Conservation (phyloP, 1,284 basidiomycete genomes). For the Marasmius tenuissimus region DNA sequence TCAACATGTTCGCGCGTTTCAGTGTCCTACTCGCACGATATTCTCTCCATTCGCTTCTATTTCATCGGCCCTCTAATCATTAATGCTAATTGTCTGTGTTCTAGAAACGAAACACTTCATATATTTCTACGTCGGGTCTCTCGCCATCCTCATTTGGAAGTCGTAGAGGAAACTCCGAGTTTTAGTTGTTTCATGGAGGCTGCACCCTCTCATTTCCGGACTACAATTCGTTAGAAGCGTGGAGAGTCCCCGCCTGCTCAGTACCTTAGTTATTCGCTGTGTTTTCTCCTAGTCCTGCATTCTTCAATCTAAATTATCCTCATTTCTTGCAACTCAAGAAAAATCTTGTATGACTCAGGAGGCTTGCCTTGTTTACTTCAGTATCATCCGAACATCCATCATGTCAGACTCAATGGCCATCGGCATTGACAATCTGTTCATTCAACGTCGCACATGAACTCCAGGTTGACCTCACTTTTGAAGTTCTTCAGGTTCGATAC, state of each 20-base stretch:
- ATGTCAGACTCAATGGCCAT: background rate
- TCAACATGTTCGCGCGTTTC: slow-evolving; percentile 5
- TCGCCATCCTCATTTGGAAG: slow-evolving; percentile 94
- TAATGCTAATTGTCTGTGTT: background rate
- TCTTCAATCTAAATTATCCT: background rate
- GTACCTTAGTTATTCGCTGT: background rate
- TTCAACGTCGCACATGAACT: background rate
- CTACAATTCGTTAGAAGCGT: background rate
- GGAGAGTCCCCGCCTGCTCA: background rate
- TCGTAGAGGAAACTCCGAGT: slow-evolving; percentile 49
- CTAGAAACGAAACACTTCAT: slow-evolving; percentile 96
- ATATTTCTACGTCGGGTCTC: slow-evolving; percentile 91
- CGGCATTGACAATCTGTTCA: background rate
- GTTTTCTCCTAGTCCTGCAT: background rate
- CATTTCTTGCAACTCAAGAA: too few species aligned
- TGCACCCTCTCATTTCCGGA: background rate
- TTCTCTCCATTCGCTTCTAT: slow-evolving; percentile 12
- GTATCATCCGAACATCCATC: background rate
- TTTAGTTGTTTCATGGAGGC: background rate
- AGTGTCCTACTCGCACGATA: slow-evolving; percentile 16
- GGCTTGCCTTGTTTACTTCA: too few species aligned
- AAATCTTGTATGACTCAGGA: too few species aligned
- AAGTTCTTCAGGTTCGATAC: slow-evolving; percentile 46
- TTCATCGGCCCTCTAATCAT: background rate
- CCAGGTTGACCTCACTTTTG: slow-evolving; percentile 14